Conservation (phyloP, 306 rosid species). For the Rubus parviflorus region DNA sequence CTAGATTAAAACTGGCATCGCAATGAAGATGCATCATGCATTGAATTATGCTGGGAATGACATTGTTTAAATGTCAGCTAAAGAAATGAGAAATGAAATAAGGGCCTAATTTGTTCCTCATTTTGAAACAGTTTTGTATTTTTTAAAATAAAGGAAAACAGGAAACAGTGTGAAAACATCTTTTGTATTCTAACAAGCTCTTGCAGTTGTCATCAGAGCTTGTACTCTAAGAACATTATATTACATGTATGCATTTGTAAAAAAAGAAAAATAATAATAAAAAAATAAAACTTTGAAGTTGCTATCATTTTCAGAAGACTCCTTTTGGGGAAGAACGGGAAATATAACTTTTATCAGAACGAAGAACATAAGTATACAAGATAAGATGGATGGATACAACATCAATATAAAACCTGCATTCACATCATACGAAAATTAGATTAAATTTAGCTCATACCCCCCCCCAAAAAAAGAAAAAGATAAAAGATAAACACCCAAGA, state of each 20-base stretch:
- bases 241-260: background rate
- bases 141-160: background rate
- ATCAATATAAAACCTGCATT: background rate
- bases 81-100: background rate
- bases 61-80: background rate
- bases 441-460: no score
- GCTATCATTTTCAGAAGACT: background rate
- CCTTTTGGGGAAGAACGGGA: background rate
- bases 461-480: no score
- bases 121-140: background rate
- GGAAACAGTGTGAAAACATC: background rate
- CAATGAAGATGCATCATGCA: constrained; percentile 6
- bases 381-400: background rate
- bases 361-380: no score
- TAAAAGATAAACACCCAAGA: no score
- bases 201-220: background rate
- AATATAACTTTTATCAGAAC: no score
- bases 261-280: background rate
- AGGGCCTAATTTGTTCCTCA: background rate
- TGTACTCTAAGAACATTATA: background rate
- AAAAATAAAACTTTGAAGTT: background rate
- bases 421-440: background rate
- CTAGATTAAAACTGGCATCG: background rate
- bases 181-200: background rate
- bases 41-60: background rate